Evolutionary conservation across 495 filamentous ascomycete genomes (phyloP).

Genomic region (Daldinia loculata): DNA sequence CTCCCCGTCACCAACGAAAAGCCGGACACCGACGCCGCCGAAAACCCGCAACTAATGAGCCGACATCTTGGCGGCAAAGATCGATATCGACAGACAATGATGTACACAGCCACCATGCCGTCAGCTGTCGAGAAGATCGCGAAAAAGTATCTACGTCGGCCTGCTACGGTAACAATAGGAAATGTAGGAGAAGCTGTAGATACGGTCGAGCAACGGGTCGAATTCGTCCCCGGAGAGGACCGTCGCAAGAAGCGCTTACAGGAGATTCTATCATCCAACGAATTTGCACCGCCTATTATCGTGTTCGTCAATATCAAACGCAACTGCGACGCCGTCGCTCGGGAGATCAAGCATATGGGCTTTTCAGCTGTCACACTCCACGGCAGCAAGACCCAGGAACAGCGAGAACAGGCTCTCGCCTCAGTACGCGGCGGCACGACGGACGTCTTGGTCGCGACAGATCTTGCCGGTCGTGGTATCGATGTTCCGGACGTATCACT

Average conservation of each 20-base stretch:
- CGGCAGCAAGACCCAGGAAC: constrained; percentile 95
- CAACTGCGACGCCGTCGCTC: constrained; percentile 94
- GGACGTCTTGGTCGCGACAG: constrained; percentile 95
- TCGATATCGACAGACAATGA: constrained; percentile 98
- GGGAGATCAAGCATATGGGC: constrained; percentile 95
- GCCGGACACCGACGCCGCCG: constrained; percentile 93
- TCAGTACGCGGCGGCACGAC: constrained; percentile 80
- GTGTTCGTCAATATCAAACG: constrained; percentile 99
- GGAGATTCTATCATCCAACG: constrained; percentile 85
- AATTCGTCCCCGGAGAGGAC: constrained; percentile 91
- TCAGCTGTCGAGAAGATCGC: constrained; percentile 93
- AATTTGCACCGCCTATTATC: constrained; percentile 93
- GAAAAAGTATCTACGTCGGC: constrained; percentile 91
- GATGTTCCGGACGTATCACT: constrained; percentile 94
- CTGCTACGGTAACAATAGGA: constrained; percentile 94
- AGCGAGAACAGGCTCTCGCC: constrained; percentile 93
- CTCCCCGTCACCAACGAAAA: constrained; percentile 95
- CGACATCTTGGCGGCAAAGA: constrained; percentile 83
- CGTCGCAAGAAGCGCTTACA: constrained; percentile 95
- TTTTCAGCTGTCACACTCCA: constrained; percentile 91
- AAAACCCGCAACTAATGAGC: constrained; percentile 85
- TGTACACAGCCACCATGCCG: constrained; percentile 99
- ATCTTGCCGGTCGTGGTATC: constrained; percentile 97
- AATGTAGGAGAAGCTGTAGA: constrained; percentile 98
- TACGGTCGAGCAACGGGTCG: constrained; percentile 96